Evolutionary conservation across 2,329 filamentous ascomycete species (phyloP).

Genomic region (Tolypocladium guangdongense): DNA sequence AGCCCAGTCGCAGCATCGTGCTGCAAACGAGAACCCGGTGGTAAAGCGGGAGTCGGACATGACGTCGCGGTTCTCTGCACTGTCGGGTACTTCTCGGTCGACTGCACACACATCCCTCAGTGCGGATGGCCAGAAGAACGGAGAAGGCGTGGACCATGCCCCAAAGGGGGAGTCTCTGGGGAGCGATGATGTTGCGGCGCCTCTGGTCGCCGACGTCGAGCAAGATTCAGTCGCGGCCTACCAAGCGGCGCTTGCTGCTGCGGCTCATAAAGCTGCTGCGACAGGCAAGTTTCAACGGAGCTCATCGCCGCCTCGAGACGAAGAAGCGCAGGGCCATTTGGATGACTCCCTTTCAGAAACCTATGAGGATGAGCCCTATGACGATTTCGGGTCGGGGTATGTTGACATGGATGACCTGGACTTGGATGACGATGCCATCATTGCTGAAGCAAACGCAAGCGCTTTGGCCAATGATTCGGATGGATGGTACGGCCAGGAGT

Average conservation of each 20-base stretch:
- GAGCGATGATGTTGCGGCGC: background rate
- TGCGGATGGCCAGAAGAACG: constrained; percentile 10
- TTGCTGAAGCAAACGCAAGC: constrained; percentile 90
- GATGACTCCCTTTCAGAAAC: constrained; percentile 1
- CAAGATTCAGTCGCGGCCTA: constrained; percentile 47
- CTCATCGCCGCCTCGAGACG: constrained; percentile 28
- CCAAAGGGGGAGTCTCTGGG: background rate
- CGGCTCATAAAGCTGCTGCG: constrained; percentile 64
- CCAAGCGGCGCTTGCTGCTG: constrained; percentile 74
- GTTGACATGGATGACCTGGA: constrained; percentile 58
- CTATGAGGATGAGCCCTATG: constrained; percentile 34
- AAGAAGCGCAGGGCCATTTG: constrained; percentile 1
- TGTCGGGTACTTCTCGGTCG: constrained; percentile 32
- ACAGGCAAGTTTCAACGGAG: constrained; percentile 65
- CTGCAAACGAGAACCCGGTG: constrained; percentile 11
- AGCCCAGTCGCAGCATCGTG: constrained; percentile 35
- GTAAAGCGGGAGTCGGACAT: constrained; percentile 36
- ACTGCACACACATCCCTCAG: constrained; percentile 43
- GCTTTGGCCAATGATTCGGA: constrained; percentile 86
- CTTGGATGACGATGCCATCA: constrained; percentile 78
- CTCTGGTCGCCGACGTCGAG: constrained; percentile 4
- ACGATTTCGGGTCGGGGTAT: constrained; percentile 43
- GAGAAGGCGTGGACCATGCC: background rate
- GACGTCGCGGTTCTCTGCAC: constrained; percentile 32
- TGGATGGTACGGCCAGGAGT: constrained; percentile 92